These are phyloP conservation scores for Globisporangium camurandrum DNA, from an alignment of 352 stramenopile species.

Conservation along the genomic window DNA sequence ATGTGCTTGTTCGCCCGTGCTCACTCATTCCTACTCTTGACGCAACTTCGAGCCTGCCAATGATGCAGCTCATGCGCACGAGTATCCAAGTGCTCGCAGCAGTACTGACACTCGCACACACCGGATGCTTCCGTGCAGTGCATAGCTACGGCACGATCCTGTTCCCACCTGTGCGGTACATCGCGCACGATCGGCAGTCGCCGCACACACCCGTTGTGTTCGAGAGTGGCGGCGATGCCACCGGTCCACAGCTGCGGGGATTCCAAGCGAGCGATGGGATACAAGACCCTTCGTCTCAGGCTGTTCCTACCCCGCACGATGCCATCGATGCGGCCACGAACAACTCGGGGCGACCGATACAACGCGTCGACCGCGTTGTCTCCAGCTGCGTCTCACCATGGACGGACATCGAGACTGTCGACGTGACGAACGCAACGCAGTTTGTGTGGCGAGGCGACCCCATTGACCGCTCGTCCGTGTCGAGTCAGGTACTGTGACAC, in stretches of 20 bases:
- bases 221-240: background rate
- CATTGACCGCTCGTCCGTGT: too few relatives aligned
- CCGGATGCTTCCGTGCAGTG: background rate
- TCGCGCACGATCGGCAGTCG: background rate
- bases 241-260: background rate
- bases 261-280: background rate
- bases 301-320: too few relatives aligned
- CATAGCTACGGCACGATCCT: slow-evolving; percentile 4
- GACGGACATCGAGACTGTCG: slow-evolving; percentile 4
- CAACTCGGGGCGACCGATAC: background rate
- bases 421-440: slow-evolving; percentile 10
- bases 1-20: too few relatives aligned
- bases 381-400: slow-evolving; percentile 10
- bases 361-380: slow-evolving; percentile 14
- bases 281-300: too few relatives aligned
- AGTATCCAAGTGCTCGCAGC: background rate
- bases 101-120: background rate
- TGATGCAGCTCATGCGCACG: too few relatives aligned
- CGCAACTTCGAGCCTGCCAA: too few relatives aligned
- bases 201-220: background rate
- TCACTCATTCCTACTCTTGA: too few relatives aligned
- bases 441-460: slow-evolving; percentile 19
- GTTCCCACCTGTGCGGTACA: slow-evolving; percentile 13
- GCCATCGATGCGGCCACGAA: too few relatives aligned
- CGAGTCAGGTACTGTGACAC: too few relatives aligned